Base-by-base conservation (phyloP, 495 filamentous ascomycete species). In the Trichoderma asperelloides region DNA sequence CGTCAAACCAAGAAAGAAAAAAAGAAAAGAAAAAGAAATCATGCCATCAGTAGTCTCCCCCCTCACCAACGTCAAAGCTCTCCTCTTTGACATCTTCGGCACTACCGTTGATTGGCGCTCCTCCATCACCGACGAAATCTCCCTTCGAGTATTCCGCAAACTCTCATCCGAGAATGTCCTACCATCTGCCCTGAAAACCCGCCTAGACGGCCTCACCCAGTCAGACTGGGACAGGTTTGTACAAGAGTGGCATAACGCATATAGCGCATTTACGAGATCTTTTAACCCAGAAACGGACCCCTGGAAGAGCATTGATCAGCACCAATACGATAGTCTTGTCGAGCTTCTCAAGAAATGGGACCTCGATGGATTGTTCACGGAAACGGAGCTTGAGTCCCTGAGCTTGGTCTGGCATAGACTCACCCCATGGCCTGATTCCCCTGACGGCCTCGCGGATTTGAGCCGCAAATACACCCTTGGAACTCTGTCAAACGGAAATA, bases 401-500 rank as follows among this genome's bases (percentile, higher is more conserved):
- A 82, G 81, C 67, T 78, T 84, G 4, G 74, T 83, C 68, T 94
- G 90, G 91, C 91, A 94, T 71, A 78, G 75, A 23, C 85, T 96
- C 0, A 78, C 80, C 33, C 87, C 89, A 2, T 93, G 90, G 90
- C 67, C 81, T 0, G 91, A 94, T 71, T 83, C 85, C 39, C 76
- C 78, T 6, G 63, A 60, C 0, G 91, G 89, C 3, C 73, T 94
- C 28, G 70, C 73, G 13, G 74, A 75, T 51, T 77, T 93, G 43
- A 86, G 84, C 63, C 76, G 70, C 0, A 76, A 76, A 27, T 87
- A 85, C 74, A 75, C 77, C 33, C 90, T 87, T 0, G 81, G 81
- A 63, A 92, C 88, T 0, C 78, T 94, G 39, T 89, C 87, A 18
- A 94, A 96, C 71, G 90, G 89, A 62, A 94, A 93, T 75, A 70